Evolutionary conservation across 106 monocot genomes (phyloP), one percentile per base, ranked within the genome.

Genomic region (Allium sativum): DNA sequence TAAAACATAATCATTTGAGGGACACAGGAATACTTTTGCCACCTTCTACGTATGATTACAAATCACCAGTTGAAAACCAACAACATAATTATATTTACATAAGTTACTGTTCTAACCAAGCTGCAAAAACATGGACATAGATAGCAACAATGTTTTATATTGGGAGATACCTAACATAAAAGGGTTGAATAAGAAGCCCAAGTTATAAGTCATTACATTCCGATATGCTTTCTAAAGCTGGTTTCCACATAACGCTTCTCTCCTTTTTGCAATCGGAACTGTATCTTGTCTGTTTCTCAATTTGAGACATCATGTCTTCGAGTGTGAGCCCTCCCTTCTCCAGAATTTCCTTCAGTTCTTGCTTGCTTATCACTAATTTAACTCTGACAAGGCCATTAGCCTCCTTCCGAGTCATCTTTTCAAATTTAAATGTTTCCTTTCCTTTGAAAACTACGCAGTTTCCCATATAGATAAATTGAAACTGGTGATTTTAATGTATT

Each of bases 161-260:
- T 31, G 5, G 31, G 31, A 31, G 5, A 31, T 31, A 31, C 31
- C 31, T 31, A 31, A 31, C 5, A 31, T 31, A 50, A 50, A 50
- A 50, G 15, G 48, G 55, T 3, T 19, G 18, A 17, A 55, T 3
- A 18, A 19, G 18, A 55, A 55, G 55, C 18, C 9, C 9, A 17
- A 6, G 19, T 15, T 43, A 58, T 45, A 54, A 17, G 70, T 64
- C 73, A 62, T 59, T 66, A 22, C 21, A 17, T 71, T 88, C 88
- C 43, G 84, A 75, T 70, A 88, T 88, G 67, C 88, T 81, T 41
- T 81, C 78, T 53, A 88, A 44, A 61, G 65, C 57, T 45, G 84
- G 84, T 16, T 66, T 69, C 88, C 88, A 88, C 14, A 66, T 82
- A 8, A 50, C 47, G 62, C 62, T 58, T 18, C 47, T 48, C 15